Base-by-base conservation (phyloP, 768 basidiomycete genomes). In the Suillus luteus region DNA sequence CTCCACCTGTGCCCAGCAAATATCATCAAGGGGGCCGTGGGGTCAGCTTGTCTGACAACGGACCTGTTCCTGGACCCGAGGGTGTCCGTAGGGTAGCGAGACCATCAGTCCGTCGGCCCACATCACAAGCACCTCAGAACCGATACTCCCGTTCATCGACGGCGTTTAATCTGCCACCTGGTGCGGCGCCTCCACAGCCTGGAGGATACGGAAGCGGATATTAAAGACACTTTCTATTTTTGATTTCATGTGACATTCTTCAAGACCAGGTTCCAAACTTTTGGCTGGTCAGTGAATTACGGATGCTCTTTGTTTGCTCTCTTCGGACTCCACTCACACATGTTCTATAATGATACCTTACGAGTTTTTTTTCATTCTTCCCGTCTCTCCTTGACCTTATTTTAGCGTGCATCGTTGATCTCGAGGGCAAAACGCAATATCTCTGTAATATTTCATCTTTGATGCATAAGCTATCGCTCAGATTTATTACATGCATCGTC, bases 1-100 rank as follows among this genome's bases (percentile, higher is more conserved):
- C 59, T n/a, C 70, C 44, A 12, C 57, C 57, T 31, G 43, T 70
- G 33, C 54, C 59, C 46, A 65, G 46, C 40, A 67, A 55, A 22
- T 69, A 68, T 55, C 69, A 68, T 57, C 72, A 76, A 6, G 57
- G 52, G 11, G 52, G 57, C n/a, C 85, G 91, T 12, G 93, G 95
- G 27, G 83, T 97, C 55, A 88, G 88, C 52, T 76, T 98, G 62
- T 85, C 85, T 61, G 96, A 98, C 68, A 79, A 85, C 69, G 96
- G 96, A 15, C 93, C 93, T 44, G 91, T 95, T 2, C 88, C 91
- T 46, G 84, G 85, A 41, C 84, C 87, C 10, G 88, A 91, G 19
- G 89, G 90, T 60, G 94, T 95, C 33, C 84, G 93, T 46, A 78
- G 94, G 63, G 91, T 96, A 33, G 84, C 91, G 55, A 80, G 92